phyloP scores from a whole-genome alignment of 768 basidiomycete species.

The Rhizopogon sp. region DNA sequence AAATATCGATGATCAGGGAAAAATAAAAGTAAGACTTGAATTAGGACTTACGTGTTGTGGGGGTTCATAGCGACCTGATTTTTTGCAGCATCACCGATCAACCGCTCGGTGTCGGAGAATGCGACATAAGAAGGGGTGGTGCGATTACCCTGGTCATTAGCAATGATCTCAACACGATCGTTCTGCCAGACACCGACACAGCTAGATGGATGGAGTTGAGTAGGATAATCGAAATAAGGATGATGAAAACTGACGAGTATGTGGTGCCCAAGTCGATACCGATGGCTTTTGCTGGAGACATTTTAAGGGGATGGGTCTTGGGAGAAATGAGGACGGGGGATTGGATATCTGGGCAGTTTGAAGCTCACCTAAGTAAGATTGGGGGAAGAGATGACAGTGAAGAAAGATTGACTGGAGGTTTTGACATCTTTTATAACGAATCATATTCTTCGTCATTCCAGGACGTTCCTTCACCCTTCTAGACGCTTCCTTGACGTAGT shows the following conservation, averaged over 20 bases:
- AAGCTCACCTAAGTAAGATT: conserved; percentile 16
- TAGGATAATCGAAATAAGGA: conserved; percentile 4
- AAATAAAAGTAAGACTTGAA: background rate
- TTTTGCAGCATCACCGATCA: conserved; percentile 99
- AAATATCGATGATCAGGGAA: conserved; percentile 4
- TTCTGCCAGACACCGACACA: conserved; percentile 99
- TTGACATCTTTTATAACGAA: conserved; percentile 25
- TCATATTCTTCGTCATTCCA: conserved; percentile 26
- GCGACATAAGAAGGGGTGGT: conserved; percentile 96
- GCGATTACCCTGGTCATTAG: conserved; percentile 92
- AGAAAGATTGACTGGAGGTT: background rate
- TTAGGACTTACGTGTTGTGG: conserved; percentile 63
- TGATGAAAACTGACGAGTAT: conserved; percentile 62
- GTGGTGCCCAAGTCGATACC: conserved; percentile 93
- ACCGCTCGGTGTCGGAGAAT: conserved; percentile 91
- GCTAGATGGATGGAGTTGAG: conserved; percentile 34
- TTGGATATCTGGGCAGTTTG: background rate
- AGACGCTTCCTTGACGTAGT: conserved; percentile 29
- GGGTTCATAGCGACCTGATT: conserved; percentile 99
- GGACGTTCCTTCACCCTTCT: conserved; percentile 28
- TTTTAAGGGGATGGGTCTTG: background rate
- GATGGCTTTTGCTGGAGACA: conserved; percentile 59
- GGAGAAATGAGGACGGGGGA: background rate
- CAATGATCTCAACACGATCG: conserved; percentile 98
- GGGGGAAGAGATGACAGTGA: conserved; percentile 10